Evolutionary conservation across 768 basidiomycete genomes (phyloP), one percentile per base, ranked within the genome.

Genomic region (Tephrocybe sp.): DNA sequence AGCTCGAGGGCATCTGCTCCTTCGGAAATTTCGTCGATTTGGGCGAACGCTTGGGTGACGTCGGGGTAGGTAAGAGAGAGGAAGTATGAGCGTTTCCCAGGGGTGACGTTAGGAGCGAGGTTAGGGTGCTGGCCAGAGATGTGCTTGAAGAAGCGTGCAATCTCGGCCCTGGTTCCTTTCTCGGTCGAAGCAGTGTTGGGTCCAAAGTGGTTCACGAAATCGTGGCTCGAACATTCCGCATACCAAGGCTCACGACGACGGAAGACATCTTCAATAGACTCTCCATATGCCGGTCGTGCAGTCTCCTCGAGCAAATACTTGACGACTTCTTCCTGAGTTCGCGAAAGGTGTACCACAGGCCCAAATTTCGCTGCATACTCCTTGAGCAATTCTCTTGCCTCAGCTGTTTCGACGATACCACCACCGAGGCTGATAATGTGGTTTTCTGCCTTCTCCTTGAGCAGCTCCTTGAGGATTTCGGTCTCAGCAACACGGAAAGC

Each of bases 1-100:
- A 98, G 65, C 67, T 99, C 97, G 53, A 98, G 70, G 0, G 94
- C 96, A 62, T 98, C 95, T 6, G 86, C 90, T 3, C 97, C 97
- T 15, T 81, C 76, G 0, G 82, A 82, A 53, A 99, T 68, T 38
- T 87, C 81, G 18, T 90, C 83, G 36, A 98, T 79, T 45, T 81
- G 66, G 14, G 76, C 67, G 36, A 93, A 73, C 0, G 88, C 86
- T 3, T 82, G 80, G 1, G 77, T 83, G 56, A 97, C 64, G 63
- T 97, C 92, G 0, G 96, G 93, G 70, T 92, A 95, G 0, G 96
- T 97, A 50, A 99, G 75, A 8, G 88, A 87, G 34, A 98, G 77
- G 79, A 98, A 98, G 72, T 93, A 93, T 0, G 93, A 90, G n/a
- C 89, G 81, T 20, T 74, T 71, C 5, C 80, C 83, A 7, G 64